Conservation (phyloP, 1,284 basidiomycete species). For the Ganoderma leucocontextum region DNA sequence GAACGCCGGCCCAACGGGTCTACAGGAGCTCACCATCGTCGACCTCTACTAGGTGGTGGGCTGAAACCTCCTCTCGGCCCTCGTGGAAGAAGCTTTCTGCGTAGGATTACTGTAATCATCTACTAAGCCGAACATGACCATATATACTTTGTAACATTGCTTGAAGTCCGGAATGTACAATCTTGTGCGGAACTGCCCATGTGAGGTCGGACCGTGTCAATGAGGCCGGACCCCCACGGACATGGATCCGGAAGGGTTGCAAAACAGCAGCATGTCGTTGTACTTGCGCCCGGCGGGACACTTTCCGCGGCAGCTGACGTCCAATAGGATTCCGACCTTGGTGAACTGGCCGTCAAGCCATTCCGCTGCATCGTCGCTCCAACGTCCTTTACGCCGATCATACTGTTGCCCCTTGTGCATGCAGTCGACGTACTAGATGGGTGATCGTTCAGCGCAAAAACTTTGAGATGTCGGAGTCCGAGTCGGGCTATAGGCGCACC, state of each 20-base stretch:
- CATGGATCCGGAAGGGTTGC: background rate
- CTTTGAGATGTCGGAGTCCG: background rate
- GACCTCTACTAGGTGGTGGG: no score
- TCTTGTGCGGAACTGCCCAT: no score
- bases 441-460: background rate
- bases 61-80: no score
- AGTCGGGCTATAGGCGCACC: background rate
- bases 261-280: background rate
- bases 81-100: no score
- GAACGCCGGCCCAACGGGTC: no score
- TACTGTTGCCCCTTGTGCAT: background rate
- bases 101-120: no score
- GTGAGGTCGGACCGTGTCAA: no score
- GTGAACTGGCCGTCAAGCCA: background rate
- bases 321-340: background rate
- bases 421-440: background rate
- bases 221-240: background rate
- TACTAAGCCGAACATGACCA: no score
- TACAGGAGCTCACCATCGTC: conserved; percentile 55
- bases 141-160: no score
- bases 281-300: background rate
- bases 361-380: background rate
- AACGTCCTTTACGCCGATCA: background rate
- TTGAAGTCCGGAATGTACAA: no score
- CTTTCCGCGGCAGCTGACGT: background rate